These are phyloP conservation scores for Rhododendron ferrugineum DNA, from an alignment of 148 eudicot species.

Conservation along the genomic window DNA sequence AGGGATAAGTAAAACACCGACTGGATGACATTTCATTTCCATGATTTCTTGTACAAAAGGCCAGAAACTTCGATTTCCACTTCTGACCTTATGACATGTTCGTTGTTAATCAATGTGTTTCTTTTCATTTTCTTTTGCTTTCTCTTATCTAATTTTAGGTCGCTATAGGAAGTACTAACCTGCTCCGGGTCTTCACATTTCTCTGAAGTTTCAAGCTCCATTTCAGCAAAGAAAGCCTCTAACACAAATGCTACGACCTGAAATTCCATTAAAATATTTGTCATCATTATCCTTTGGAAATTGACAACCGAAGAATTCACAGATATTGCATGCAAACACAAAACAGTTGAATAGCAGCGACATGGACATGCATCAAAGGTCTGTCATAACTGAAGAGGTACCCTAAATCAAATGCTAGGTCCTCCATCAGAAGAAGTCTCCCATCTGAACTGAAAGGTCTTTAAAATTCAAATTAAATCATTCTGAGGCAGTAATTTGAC, in stretches of 20 bases:
- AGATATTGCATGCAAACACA: not conserved
- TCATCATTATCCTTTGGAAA: not conserved
- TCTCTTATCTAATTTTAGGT: not conserved
- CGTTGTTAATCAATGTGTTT: not conserved
- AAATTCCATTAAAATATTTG: conserved; percentile 17
- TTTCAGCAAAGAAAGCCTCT: conserved; percentile 96
- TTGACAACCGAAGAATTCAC: conserved; percentile 1
- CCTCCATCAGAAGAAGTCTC: not conserved
- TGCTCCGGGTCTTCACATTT: conserved; percentile 26
- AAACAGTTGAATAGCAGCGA: not conserved
- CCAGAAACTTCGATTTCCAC: not conserved
- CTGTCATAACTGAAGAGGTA: not conserved
- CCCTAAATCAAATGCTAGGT: conserved; percentile 5
- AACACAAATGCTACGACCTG: conserved; percentile 93
- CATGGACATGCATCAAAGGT: conserved; percentile 5
- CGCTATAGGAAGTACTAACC: conserved; percentile 34
- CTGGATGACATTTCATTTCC: not conserved
- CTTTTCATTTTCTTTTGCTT: not conserved
- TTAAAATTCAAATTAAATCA: not conserved
- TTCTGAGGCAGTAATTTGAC: not conserved
- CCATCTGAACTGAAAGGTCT: not conserved
- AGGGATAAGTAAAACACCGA: not conserved
- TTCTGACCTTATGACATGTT: not conserved
- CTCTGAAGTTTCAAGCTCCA: conserved; percentile 67
- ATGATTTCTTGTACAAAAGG: not conserved